Percentiles rank a stretch among this genome's conserved stretches.
phyloP scores from a whole-genome alignment of 2,329 filamentous ascomycete genomes.

The Beauveria bassiana region DNA sequence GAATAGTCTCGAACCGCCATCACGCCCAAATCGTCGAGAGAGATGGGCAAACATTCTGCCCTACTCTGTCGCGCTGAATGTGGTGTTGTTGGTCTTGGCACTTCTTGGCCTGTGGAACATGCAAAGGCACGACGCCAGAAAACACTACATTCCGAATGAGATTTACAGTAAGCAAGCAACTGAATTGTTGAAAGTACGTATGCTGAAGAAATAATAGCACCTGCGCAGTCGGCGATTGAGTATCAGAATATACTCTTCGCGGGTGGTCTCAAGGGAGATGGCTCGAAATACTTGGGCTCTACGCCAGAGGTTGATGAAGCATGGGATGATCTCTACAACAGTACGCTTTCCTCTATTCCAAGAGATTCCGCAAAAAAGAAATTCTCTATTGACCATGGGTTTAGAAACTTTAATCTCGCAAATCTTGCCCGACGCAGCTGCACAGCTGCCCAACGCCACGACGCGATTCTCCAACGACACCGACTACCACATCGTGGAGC shows the following conservation, averaged over 20 bases:
- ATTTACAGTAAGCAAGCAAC: conserved; percentile 26
- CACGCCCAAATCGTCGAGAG: not conserved
- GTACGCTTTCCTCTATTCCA: not conserved
- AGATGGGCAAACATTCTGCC: conserved; percentile 10
- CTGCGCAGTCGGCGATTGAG: conserved; percentile 37
- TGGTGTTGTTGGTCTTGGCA: not conserved
- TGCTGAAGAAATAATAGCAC: conserved; percentile 26
- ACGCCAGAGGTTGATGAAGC: conserved; percentile 46
- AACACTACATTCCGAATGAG: conserved; percentile 12
- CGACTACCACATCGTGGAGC: conserved; percentile 46
- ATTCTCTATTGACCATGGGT: not conserved
- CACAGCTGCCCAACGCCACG: conserved; percentile 44
- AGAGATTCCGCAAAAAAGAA: too few species aligned
- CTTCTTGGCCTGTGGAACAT: not conserved
- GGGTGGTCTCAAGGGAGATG: conserved; percentile 34
- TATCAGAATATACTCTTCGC: conserved; percentile 44
- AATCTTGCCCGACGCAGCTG: conserved; percentile 44
- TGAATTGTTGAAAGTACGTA: not conserved
- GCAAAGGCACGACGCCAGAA: not conserved
- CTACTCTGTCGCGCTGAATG: conserved; percentile 6
- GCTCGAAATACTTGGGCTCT: conserved; percentile 44
- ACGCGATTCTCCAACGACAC: conserved; percentile 46
- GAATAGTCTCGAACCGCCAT: not conserved
- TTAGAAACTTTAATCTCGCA: conserved; percentile 46
- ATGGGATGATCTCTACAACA: conserved; percentile 43